phyloP scores from a whole-genome alignment of 2,329 filamentous ascomycete species.

The Diaporthe vaccinii region DNA sequence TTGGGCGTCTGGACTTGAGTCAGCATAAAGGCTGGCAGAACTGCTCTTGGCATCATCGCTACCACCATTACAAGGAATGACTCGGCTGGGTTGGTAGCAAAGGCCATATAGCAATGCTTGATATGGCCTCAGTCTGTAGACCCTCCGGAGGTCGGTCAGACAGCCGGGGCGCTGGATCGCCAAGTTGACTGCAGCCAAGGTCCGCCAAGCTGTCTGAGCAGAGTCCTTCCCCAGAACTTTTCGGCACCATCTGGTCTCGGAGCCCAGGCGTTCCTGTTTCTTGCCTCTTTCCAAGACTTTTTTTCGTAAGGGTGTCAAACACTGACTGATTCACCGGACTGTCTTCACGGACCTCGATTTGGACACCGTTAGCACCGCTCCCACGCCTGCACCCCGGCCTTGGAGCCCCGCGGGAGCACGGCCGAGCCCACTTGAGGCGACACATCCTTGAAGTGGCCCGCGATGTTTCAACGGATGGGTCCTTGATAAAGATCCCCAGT shows the following conservation, averaged over 20 bases:
- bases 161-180: constrained; percentile 24
- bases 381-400: not conserved
- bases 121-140: constrained; percentile 1
- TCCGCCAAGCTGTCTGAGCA: constrained; percentile 38
- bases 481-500: constrained; percentile 29
- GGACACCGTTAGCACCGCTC: constrained; percentile 9
- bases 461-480: constrained; percentile 32
- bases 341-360: constrained; percentile 18
- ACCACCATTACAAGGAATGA: constrained; percentile 16
- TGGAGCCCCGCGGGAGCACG: not conserved
- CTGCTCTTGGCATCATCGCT: constrained; percentile 11
- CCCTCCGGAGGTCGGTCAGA: constrained; percentile 16
- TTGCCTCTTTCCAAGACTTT: constrained; percentile 28
- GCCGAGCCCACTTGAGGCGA: not conserved
- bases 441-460: constrained; percentile 2
- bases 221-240: constrained; percentile 25
- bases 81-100: constrained; percentile 9
- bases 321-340: constrained; percentile 26
- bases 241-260: constrained; percentile 33
- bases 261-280: constrained; percentile 32
- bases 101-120: not conserved
- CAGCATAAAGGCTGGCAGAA: constrained; percentile 13
- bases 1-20: not conserved
- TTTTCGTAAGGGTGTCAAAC: constrained; percentile 29
- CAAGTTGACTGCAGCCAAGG: constrained; percentile 33